Base-by-base conservation (phyloP, 2,329 filamentous ascomycete genomes). In the Cercospora sp. region DNA sequence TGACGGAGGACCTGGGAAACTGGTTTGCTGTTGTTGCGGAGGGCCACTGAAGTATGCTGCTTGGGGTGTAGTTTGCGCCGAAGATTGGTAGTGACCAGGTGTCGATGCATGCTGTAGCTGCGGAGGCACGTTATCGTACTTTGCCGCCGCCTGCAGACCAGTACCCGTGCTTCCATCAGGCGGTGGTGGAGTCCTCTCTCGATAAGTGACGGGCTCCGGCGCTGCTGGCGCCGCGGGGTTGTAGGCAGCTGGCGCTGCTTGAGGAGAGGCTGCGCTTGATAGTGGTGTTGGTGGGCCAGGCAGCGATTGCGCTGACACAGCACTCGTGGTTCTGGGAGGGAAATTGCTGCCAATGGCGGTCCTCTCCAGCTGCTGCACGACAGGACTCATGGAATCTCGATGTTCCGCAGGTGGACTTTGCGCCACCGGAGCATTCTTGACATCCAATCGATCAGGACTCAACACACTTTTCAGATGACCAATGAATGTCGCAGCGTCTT, bases 151-250 rank as follows among this genome's bases (percentile, higher is more conserved):
- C 13, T 73, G 74, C 16, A 84, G 75, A 1, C 83, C 83, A 18
- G 80, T 84, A 3, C 83, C 83, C 65, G 76, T 80, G 12, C 84
- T 86, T 45, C 84, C 87, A 73, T 93, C 91, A 36, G 89, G 86
- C 3, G 90, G 90, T 3, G 91, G 88, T 1, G 91, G 91, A 0
- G 91, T 94, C 84, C 93, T 93, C 78, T 94, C 91, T 59, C 91
- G 86, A 77, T 91, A 87, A 20, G 85, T 83, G 62, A 93, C 88
- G 23, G 86, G 84, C 77, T 94, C 91, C 0, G 91, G 90, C 0
- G 90, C 90, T 0, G 90, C 85, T 4, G 91, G 91, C 1, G 91
- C 91, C 0, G 91, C 91, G 3, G 91, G 91, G 76, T 94, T 94
- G 76, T 94, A 94, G 2, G 90, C 87, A 81, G 92, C 88, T 0